Evolutionary conservation across 2,329 filamentous ascomycete species (phyloP), one percentile per base, ranked within the genome.

Genomic region (Dendrostoma leiphaemia): DNA sequence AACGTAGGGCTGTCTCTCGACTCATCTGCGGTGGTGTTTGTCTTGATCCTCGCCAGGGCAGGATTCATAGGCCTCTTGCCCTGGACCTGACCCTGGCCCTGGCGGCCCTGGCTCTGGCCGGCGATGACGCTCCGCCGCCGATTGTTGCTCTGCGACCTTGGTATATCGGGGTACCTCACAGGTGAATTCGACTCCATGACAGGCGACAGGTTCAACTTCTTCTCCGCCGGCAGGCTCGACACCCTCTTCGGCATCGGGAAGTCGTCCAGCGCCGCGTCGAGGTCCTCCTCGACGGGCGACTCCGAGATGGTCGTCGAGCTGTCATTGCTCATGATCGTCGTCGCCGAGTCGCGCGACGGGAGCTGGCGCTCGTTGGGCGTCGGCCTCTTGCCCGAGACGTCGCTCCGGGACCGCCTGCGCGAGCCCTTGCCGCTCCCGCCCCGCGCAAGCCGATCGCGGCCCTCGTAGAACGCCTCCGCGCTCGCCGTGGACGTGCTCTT

Each of bases 111-210:
- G n/a, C n/a, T n/a, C n/a, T n/a, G n/a, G n/a, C n/a, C n/a, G n/a
- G n/a, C n/a, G n/a, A n/a, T n/a, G n/a, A n/a, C n/a, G n/a, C n/a
- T n/a, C n/a, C n/a, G n/a, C n/a, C n/a, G n/a, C n/a, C n/a, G n/a
- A n/a, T 12, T 38, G 46, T 6, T 48, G 45, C 53, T 59, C 35
- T 49, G 56, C 34, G 53, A 29, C n/a, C 47, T 43, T 13, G 55
- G 53, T 26, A 58, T 55, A 23, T 51, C 48, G 34, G 67, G 64
- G 40, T 70, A 68, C 9, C 51, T 62, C 24, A 69, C 68, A 13
- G 69, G 68, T 31, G 71, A 68, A 15, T 76, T 77, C 0, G 75
- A 78, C 60, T 82, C 78, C 12, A 67, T 67, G 6, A 82, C 78
- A 1, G 78, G 79, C 0, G 79, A 78, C 4, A 81, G 68, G 41